Conservation (phyloP, 768 basidiomycete genomes). For the Rhizopogon vulgaris region DNA sequence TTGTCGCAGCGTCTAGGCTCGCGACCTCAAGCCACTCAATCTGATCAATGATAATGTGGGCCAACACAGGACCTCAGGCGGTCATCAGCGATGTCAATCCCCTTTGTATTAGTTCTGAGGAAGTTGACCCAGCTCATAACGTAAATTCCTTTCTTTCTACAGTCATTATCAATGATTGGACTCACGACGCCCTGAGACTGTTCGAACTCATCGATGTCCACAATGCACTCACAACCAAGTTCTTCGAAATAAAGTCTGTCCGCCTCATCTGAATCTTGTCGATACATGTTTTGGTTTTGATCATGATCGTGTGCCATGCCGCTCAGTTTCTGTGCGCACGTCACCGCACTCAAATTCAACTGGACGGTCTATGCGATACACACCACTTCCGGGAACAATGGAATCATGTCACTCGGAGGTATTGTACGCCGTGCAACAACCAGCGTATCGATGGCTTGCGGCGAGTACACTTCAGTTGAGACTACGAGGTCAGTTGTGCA, state of each 20-base stretch:
- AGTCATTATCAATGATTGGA: too few species aligned
- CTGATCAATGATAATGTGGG: constrained; percentile 92
- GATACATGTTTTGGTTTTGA: too few species aligned
- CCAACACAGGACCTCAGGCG: constrained; percentile 98
- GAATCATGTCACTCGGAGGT: constrained; percentile 92
- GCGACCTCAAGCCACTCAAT: constrained; percentile 94
- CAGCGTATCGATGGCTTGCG: constrained; percentile 98
- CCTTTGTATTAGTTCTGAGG: constrained; percentile 90
- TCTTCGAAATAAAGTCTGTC: too few species aligned
- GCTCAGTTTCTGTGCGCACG: constrained; percentile 88
- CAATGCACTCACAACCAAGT: too few species aligned
- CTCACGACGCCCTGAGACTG: constrained; percentile 91
- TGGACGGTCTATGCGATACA: constrained; percentile 96
- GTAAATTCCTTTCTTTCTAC: too few species aligned
- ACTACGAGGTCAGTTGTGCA: too few species aligned
- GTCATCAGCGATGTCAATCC: constrained; percentile 96
- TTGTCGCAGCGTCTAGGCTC: constrained; percentile 74
- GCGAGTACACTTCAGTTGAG: too few species aligned
- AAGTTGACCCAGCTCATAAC: constrained; percentile 72
- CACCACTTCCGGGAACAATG: constrained; percentile 97
- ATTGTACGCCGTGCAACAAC: constrained; percentile 99
- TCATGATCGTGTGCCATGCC: too few species aligned
- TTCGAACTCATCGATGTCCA: too few species aligned
- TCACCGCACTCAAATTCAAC: constrained; percentile 99
- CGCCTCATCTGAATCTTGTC: constrained; percentile 99